These are phyloP conservation scores for Orbilia brochopaga DNA, from an alignment of 2,329 filamentous ascomycete species.

Conservation along the genomic window DNA sequence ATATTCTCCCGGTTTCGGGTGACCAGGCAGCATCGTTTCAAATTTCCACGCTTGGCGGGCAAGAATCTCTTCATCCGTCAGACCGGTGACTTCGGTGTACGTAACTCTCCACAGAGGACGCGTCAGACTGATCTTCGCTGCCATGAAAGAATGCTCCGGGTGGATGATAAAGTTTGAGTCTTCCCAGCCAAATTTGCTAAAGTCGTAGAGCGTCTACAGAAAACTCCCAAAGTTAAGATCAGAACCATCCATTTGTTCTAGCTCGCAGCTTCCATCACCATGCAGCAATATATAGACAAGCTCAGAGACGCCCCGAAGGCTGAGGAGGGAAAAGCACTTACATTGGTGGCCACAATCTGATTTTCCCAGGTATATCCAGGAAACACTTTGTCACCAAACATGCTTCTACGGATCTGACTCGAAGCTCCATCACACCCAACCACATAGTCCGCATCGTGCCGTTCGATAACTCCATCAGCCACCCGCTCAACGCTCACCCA, in stretches of 20 bases:
- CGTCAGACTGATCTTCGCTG: conserved; percentile 64
- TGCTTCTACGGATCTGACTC: conserved; percentile 61
- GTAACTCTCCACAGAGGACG: conserved; percentile 70
- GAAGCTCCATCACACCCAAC: conserved; percentile 66
- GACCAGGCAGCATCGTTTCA: conserved; percentile 66
- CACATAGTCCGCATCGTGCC: conserved; percentile 63
- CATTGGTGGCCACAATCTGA: conserved; percentile 70
- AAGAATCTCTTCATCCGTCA: conserved; percentile 64
- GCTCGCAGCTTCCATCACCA: too few species aligned
- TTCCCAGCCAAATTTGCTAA: conserved; percentile 64
- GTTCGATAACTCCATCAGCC: conserved; percentile 45
- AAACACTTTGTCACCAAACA: conserved; percentile 64
- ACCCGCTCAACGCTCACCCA: conserved; percentile 28
- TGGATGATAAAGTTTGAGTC: conserved; percentile 69
- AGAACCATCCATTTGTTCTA: too few species aligned
- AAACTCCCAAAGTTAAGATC: too few species aligned
- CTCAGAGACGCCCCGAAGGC: conserved; percentile 43
- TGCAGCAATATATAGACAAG: conserved; percentile 16
- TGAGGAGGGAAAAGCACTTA: conserved; percentile 55
- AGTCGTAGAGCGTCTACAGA: conserved; percentile 67
- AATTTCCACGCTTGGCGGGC: conserved; percentile 65
- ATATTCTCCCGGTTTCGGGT: conserved; percentile 67
- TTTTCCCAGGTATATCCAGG: conserved; percentile 67
- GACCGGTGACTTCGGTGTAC: conserved; percentile 66
- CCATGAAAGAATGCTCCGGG: conserved; percentile 69